Evolutionary conservation across 306 rosid genomes (phyloP).

Genomic region (Cajanus cajan): DNA sequence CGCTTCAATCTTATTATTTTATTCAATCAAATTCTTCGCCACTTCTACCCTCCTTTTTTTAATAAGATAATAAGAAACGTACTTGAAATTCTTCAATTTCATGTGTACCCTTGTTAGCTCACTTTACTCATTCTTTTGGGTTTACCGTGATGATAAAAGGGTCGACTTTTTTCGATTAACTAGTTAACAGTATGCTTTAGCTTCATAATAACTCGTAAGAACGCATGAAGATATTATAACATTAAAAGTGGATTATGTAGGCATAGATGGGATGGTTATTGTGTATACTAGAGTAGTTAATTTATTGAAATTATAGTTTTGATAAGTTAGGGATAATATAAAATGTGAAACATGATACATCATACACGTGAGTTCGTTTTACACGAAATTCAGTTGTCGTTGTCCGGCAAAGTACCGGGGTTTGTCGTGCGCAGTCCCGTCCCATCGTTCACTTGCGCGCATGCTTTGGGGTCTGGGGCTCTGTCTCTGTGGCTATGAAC

Average conservation of each 20-base stretch:
- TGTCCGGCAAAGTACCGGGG: slow-evolving; percentile 34
- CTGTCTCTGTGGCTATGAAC: not conserved
- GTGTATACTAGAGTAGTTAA: no score
- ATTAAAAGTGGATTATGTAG: no score
- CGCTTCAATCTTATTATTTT: not conserved
- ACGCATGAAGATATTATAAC: no score
- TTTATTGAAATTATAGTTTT: no score
- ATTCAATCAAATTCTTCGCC: not conserved
- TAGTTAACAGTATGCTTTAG: no score
- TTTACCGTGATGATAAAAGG: no score
- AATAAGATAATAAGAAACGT: not conserved
- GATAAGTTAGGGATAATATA: not conserved
- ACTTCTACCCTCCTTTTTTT: not conserved
- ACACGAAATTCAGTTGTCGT: slow-evolving; percentile 35
- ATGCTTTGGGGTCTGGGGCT: slow-evolving; percentile 17
- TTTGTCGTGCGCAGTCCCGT: slow-evolving; percentile 24
- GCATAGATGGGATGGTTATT: no score
- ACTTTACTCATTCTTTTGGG: no score
- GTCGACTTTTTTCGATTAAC: no score
- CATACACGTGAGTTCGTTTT: slow-evolving; percentile 22
- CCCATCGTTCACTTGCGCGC: slow-evolving; percentile 31
- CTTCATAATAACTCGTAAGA: no score
- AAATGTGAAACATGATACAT: not conserved
- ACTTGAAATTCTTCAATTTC: not conserved
- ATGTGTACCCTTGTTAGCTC: not conserved